Conservation (phyloP, 2,329 filamentous ascomycete genomes). For the Epichloe aotearoae region DNA sequence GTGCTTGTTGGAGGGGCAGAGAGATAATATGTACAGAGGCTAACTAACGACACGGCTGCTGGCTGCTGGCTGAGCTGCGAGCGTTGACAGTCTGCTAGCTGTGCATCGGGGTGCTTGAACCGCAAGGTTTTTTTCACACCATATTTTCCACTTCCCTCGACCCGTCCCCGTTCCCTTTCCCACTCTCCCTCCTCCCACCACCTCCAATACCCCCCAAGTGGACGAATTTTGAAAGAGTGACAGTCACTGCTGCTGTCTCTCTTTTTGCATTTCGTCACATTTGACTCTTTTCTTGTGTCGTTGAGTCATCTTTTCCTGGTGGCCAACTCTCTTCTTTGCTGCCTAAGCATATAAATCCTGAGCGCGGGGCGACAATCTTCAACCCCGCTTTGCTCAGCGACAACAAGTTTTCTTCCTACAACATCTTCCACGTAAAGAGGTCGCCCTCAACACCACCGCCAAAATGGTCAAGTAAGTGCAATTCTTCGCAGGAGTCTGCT, state of each 20-base stretch:
- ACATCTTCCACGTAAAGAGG: constrained; percentile 24
- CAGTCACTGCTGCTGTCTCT: constrained; percentile 30
- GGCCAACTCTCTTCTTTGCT: constrained; percentile 5
- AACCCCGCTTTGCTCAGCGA: constrained; percentile 30
- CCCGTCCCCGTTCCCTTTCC: constrained; percentile 12
- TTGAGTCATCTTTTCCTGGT: constrained; percentile 5
- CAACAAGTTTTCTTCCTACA: constrained; percentile 13
- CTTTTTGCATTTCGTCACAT: constrained; percentile 18
- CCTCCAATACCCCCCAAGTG: constrained; percentile 15
- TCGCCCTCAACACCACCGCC: constrained; percentile 54
- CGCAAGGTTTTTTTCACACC: constrained; percentile 5
- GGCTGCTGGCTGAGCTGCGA: too few species aligned
- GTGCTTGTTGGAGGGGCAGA: background rate
- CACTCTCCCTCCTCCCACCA: constrained; percentile 12
- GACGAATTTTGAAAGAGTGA: constrained; percentile 25
- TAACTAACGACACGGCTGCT: background rate
- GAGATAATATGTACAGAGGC: background rate
- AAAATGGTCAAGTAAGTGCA: constrained; percentile 98
- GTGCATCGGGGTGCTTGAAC: background rate
- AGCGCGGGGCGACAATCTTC: constrained; percentile 29
- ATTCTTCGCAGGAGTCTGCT: constrained; percentile 3
- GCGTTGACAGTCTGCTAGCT: background rate
- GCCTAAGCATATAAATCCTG: constrained; percentile 9
- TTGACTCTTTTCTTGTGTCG: constrained; percentile 10
- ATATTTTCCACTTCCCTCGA: constrained; percentile 7